Base-by-base conservation (phyloP, 768 basidiomycete species). In the Serendipita sp. region DNA sequence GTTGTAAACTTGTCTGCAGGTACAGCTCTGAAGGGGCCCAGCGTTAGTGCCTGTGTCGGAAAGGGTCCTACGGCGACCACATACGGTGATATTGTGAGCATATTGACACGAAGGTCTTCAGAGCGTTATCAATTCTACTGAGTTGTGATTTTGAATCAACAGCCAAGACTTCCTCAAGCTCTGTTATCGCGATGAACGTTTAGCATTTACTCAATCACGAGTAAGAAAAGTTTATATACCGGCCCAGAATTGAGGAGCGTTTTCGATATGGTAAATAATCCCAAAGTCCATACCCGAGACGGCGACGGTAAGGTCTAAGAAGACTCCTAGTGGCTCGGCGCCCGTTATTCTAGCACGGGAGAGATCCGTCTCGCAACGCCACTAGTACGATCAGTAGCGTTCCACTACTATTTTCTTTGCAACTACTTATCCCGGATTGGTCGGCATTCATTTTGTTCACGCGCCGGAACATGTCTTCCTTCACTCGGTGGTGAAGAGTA, bases 201-300 rank as follows among this genome's bases (percentile, higher is more conserved):
- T 28, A 38, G 56, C 69, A 16, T 63, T 64, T 54, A 58, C 64
- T 47, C 72, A 1, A 45, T 32, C 41, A 63, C 28, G 44, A 64
- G 46, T n/a, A 28, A 63, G 18, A 45, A 18, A 56, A 86, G 68
- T 70, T 23, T 23, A n/a, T 60, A 51, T 51, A 91, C 89, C 89
- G 69, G 88, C 85, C 90, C 91, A 93, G 73, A 92, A 93, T 74
- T 92, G 89, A 68, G 88, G 89, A 48, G 88, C 82, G 65, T 83
- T 87, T 68, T 88, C 85, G 68, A 93, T 85, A 66, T 87, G 79
- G 74, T 91, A 93, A 32, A 85, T 83, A 66, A 91, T 86, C 35
- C 85, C 88, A n/a, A 88, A 77, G 48, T 68, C 70, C 64, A 68
- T 67, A 41, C 3, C 32, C 18, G 35, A n/a, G 34, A 30, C 35